phyloP scores from a whole-genome alignment of 2,329 filamentous ascomycete genomes.

The Arachnomyces sp. region DNA sequence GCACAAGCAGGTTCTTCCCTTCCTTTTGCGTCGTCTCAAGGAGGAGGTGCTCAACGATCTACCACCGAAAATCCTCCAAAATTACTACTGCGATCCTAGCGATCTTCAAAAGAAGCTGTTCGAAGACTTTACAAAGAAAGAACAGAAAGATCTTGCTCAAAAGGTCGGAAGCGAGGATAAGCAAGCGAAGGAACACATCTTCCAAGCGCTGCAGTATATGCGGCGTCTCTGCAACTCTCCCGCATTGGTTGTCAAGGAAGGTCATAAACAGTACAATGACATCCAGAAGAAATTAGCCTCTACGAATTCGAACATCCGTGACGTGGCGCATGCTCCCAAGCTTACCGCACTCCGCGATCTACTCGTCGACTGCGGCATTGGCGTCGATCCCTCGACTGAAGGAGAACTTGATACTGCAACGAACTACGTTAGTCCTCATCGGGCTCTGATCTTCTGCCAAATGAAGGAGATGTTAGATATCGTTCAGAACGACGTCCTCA shows the following conservation, averaged over 20 bases:
- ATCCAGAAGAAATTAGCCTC: conserved; percentile 73
- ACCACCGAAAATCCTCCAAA: conserved; percentile 96
- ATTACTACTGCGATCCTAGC: conserved; percentile 97
- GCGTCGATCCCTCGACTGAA: conserved; percentile 60
- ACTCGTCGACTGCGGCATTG: conserved; percentile 97
- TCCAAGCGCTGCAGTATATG: conserved; percentile 99
- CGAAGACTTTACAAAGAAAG: conserved; percentile 91
- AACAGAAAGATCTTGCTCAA: conserved; percentile 77
- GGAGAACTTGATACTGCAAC: conserved; percentile 52
- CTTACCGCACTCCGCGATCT: conserved; percentile 82
- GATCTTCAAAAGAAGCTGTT: conserved; percentile 93
- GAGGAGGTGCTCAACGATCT: conserved; percentile 95
- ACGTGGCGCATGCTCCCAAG: conserved; percentile 85
- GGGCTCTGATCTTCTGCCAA: conserved; percentile 94
- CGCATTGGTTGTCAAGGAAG: conserved; percentile 90
- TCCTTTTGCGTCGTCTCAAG: conserved; percentile 90
- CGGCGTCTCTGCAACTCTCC: conserved; percentile 98
- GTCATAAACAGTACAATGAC: conserved; percentile 80
- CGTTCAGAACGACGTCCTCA: conserved; percentile 89
- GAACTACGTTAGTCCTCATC: conserved; percentile 88
- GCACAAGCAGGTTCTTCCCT: conserved; percentile 95
- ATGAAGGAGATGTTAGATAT: conserved; percentile 99
- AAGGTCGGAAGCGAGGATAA: conserved; percentile 81
- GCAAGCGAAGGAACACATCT: conserved; percentile 94
- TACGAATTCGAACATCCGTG: conserved; percentile 74